Evolutionary conservation across 2,329 filamentous ascomycete species (phyloP).

Genomic region (Cercospora sp.): DNA sequence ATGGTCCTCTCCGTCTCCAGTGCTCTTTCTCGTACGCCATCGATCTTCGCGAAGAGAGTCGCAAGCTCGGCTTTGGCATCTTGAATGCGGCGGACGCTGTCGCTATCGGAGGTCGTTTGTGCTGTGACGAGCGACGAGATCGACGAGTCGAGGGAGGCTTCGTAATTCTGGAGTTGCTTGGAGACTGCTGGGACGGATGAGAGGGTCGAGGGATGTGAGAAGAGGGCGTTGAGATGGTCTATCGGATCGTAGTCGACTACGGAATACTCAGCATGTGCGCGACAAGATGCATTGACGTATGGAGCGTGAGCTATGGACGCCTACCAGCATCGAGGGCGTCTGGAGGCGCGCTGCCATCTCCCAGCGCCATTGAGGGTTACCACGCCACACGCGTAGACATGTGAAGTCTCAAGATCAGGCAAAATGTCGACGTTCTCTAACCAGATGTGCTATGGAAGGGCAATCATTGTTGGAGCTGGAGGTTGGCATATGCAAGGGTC

Average conservation of each 20-base stretch:
- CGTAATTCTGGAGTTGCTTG: conserved; percentile 69
- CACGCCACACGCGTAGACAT: neutral
- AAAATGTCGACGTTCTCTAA: neutral
- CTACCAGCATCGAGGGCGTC: conserved; percentile 30
- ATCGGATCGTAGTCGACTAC: conserved; percentile 86
- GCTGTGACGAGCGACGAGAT: conserved; percentile 70
- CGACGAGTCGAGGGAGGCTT: conserved; percentile 77
- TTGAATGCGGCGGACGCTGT: conserved; percentile 88
- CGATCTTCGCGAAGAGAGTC: conserved; percentile 89
- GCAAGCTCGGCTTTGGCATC: conserved; percentile 86
- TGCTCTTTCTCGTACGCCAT: conserved; percentile 83
- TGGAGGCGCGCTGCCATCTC: conserved; percentile 19
- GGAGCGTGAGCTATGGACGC: neutral
- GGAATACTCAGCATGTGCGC: neutral
- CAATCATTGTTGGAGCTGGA: neutral
- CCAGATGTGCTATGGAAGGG: neutral
- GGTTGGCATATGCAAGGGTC: conserved; percentile 1
- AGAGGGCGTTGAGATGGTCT: conserved; percentile 88
- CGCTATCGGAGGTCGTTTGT: conserved; percentile 81
- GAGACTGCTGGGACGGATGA: conserved; percentile 73
- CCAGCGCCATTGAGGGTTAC: conserved; percentile 17
- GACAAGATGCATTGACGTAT: neutral
- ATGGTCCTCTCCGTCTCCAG: conserved; percentile 93
- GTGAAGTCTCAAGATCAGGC: neutral
- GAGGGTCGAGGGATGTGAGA: conserved; percentile 84